Base-by-base conservation (phyloP, 805 yeast species). In the Candida ipomoeae region DNA sequence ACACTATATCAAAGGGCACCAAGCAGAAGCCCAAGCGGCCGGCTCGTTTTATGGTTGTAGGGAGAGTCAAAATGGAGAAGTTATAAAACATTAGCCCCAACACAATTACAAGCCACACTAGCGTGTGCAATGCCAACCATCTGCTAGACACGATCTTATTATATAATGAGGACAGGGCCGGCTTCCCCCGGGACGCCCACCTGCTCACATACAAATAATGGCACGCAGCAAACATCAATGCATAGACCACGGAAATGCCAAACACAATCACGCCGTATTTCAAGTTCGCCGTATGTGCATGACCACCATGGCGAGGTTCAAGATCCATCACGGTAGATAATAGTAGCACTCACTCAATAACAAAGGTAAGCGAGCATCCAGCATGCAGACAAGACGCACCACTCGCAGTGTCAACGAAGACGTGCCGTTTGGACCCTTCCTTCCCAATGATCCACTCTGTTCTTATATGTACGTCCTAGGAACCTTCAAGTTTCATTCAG, bases 381-480 rank as follows among this genome's bases (percentile, higher is more conserved):
- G 14, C 34, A 34, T 42, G 45, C 45, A 33, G 32, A 42, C 29
- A 17, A 29, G 5, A 40, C 26, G 37, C 45, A 34, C n/a, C 21
- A 18, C 31, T 21, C 45, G 45, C 45, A n/a, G 26, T 32, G 45
- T 32, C 38, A 42, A 34, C 45, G 45, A n/a, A n/a, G n/a, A 42
- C 21, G 15, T 15, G 31, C 43, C 6, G 5, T 21, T n/a, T 23
- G 29, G 43, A 31, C 11, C n/a, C 13, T 10, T 20, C 32, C n/a
- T n/a, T 8, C 8, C n/a, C 14, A 40, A 89, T 89, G 96, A 89
- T 89, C 51, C 94, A 89, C 65, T 87, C 96, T 4, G 94, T 88
- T 20, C 70, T 89, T 45, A 87, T 88, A 65, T 85, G 89, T 84
- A 75, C 46, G 87, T 80, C 4, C 6, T 29, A 11, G 43, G 31